These are phyloP conservation scores for Niveomyces coronatus DNA, from an alignment of 2,329 filamentous ascomycete species.

Conservation along the genomic window DNA sequence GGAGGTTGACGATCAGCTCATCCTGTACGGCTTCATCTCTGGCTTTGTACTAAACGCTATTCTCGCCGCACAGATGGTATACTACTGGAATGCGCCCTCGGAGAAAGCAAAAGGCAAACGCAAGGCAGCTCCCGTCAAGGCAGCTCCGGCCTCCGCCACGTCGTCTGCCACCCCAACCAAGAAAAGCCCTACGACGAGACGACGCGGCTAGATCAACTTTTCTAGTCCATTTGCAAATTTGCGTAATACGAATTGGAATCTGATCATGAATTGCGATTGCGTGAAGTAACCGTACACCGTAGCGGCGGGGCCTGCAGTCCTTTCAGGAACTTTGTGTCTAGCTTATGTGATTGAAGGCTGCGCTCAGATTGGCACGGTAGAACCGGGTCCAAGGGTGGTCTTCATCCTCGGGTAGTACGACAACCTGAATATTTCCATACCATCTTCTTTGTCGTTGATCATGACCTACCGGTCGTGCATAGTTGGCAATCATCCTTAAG, in stretches of 20 bases:
- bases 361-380: too few species aligned
- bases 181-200: constrained; percentile 34
- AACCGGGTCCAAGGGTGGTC: too few species aligned
- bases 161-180: constrained; percentile 25
- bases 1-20: constrained; percentile 93
- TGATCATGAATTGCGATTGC: neutral
- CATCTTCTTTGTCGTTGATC: too few species aligned
- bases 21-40: constrained; percentile 87
- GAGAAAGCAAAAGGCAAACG: constrained; percentile 34
- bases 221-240: neutral
- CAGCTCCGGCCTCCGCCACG: constrained; percentile 14
- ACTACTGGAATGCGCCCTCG: constrained; percentile 79
- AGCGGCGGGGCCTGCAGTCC: too few species aligned
- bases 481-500: too few species aligned
- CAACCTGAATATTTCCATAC: too few species aligned
- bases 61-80: constrained; percentile 81
- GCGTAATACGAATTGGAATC: neutral
- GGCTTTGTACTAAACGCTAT: constrained; percentile 85
- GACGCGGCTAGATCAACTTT: constrained; percentile 24
- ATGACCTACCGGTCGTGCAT: too few species aligned
- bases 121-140: constrained; percentile 22
- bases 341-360: too few species aligned
- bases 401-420: too few species aligned
- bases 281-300: neutral
- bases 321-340: too few species aligned